Percentiles rank a stretch among this genome's conserved stretches.
phyloP scores from a whole-genome alignment of 371 early-diverging fungal species.

The Scutellospora calospora region DNA sequence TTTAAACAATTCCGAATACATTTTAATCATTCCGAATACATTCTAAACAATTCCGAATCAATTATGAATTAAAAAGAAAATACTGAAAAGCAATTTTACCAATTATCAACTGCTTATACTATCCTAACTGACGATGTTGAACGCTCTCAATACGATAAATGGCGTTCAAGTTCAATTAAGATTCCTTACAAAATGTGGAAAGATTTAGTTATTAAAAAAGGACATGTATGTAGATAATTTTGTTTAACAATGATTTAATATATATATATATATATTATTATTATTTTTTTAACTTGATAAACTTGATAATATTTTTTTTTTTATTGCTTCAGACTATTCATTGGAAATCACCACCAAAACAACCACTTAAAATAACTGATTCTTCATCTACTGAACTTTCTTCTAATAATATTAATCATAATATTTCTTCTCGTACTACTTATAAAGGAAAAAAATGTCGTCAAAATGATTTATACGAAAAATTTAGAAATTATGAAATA shows the following conservation, averaged over 20 bases:
- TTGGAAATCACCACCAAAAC: slow-evolving; percentile 13
- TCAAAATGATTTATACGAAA: slow-evolving; percentile 34
- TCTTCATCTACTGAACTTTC: neutral
- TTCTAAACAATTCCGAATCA: neutral
- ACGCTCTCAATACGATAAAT: slow-evolving; percentile 17
- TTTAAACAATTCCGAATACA: too few relatives aligned
- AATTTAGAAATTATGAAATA: slow-evolving; percentile 42
- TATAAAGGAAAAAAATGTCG: neutral
- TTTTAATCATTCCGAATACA: neutral
- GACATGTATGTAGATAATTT: slow-evolving; percentile 16
- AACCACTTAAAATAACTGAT: slow-evolving; percentile 18
- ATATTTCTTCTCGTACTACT: too few relatives aligned
- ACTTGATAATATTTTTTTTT: neutral
- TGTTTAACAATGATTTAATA: too few relatives aligned
- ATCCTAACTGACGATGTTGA: slow-evolving; percentile 6
- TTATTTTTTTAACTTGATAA: neutral
- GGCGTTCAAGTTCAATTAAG: slow-evolving; percentile 22
- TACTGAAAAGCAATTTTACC: slow-evolving; percentile 5
- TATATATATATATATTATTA: neutral
- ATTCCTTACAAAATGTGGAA: slow-evolving; percentile 25
- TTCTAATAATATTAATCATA: neutral
- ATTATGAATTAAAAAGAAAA: too few relatives aligned
- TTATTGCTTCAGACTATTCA: slow-evolving; percentile 24
- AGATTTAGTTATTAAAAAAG: slow-evolving; percentile 1
- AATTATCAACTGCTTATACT: slow-evolving; percentile 28